Evolutionary conservation across 2,329 filamentous ascomycete species (phyloP), one percentile per base, ranked within the genome.

Genomic region (Sclerotinia spermophila): DNA sequence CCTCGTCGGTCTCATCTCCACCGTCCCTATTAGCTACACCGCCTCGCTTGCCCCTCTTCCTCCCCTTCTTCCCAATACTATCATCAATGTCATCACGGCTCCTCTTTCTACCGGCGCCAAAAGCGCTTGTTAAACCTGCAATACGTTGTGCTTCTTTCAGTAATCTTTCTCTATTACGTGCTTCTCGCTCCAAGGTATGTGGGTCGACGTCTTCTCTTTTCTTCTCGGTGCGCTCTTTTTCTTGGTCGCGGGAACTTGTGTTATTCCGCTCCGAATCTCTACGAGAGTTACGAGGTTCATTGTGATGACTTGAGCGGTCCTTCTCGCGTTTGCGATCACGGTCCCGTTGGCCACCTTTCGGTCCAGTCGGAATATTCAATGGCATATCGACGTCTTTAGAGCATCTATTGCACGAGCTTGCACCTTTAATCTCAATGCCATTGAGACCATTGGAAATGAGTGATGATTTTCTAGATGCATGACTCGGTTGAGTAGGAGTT

Each of bases 171-270:
- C 89, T 84, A 76, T 90, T 86, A 24, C 89, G 83, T 19, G 86
- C 87, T 77, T 92, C 90, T 33, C 90, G 87, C 79, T 93, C 90
- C 0, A 89, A 82, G 1, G 90, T 90, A 79, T 92, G 90, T 10
- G 77, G 77, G 59, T 79, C 76, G 40, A 76, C 73, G 56, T 73
- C 67, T 42, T 71, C 72, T 27, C 74, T 70, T 64, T 71, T 73
- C 56, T 75, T 71, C 40, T 67, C 65, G 2, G 65, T 11, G 60
- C 68, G 72, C 17, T 74, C 70, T 56, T 67, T 65, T 42, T 65
- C 68, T 33, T 40, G 45, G 24, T 69, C 68, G 35, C 38, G 59
- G 6, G 76, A 68, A 30, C 13, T 65, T 6, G 21, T 56, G 30
- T 7, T 69, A n/a, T 56, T 65, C 42, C 71, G 62, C 30, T 72